These are phyloP conservation scores for Colletotrichum sp. DNA, from an alignment of 2,329 filamentous ascomycete species.

Conservation along the genomic window DNA sequence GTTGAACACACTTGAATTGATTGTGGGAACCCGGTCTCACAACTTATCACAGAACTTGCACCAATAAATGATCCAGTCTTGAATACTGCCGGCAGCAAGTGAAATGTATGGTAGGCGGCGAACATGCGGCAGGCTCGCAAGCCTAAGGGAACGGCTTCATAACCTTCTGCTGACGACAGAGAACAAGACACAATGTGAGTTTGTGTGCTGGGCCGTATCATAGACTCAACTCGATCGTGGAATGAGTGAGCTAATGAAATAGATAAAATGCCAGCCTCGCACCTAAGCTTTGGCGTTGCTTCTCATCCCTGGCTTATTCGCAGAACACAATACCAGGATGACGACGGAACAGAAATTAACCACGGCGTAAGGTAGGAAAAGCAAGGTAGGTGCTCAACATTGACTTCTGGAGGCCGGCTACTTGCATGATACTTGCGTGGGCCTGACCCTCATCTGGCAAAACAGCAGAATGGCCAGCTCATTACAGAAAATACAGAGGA, in stretches of 20 bases:
- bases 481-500: background rate
- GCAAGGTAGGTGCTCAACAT: fast-evolving
- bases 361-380: background rate
- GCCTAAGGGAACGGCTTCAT: fast-evolving
- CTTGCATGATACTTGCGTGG: background rate
- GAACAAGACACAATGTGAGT: background rate
- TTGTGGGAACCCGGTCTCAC: too few relatives aligned
- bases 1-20: too few relatives aligned
- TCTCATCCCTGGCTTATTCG: background rate
- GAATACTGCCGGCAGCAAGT: background rate
- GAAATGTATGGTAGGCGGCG: fast-evolving
- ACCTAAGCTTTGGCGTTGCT: background rate
- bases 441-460: background rate
- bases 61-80: background rate
- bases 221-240: background rate
- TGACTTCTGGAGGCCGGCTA: background rate
- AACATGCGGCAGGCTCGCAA: background rate
- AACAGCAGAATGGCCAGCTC: too few relatives aligned
- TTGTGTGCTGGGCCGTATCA: too few relatives aligned
- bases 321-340: fast-evolving
- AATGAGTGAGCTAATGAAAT: fast-evolving
- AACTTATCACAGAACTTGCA: too few relatives aligned
- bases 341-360: fast-evolving
- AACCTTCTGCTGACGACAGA: background rate
- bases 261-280: background rate